Conservation (phyloP, 352 stramenopile genomes). For the Phytopythium ostracodes region DNA sequence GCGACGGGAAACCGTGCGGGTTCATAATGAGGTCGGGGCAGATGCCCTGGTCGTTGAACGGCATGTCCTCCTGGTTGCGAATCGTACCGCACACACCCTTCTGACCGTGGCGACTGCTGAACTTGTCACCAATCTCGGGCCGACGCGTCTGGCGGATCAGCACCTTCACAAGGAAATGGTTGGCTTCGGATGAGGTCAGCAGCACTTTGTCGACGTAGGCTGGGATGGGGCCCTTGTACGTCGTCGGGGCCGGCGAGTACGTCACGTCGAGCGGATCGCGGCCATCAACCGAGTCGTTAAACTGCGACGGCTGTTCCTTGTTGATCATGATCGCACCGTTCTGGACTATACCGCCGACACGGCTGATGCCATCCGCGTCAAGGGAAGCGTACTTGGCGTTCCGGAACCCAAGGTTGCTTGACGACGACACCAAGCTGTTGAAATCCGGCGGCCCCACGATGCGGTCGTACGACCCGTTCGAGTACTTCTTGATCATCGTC, state of each 20-base stretch:
- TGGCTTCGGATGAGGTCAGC: constrained; percentile 97
- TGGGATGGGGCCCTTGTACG: constrained; percentile 94
- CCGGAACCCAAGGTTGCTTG: constrained; percentile 53
- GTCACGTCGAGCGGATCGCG: constrained; percentile 71
- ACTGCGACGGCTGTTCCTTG: constrained; percentile 96
- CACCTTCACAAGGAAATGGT: constrained; percentile 98
- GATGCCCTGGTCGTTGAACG: constrained; percentile 98
- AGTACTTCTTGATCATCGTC: constrained; percentile 96
- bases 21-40: constrained; percentile 99
- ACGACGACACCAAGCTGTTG: constrained; percentile 56
- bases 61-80: constrained; percentile 96
- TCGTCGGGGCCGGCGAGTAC: constrained; percentile 87
- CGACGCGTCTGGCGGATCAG: constrained; percentile 93
- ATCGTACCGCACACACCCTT: constrained; percentile 99
- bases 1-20: constrained; percentile 99
- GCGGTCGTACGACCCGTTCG: constrained; percentile 94
- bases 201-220: constrained; percentile 99
- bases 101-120: constrained; percentile 98
- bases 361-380: constrained; percentile 95
- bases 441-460: constrained; percentile 92
- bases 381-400: constrained; percentile 93
- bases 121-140: constrained; percentile 99
- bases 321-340: constrained; percentile 98
- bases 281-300: constrained; percentile 82
- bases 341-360: constrained; percentile 86